phyloP scores from a whole-genome alignment of 2,329 filamentous ascomycete species.

The Xylariaceae sp. region DNA sequence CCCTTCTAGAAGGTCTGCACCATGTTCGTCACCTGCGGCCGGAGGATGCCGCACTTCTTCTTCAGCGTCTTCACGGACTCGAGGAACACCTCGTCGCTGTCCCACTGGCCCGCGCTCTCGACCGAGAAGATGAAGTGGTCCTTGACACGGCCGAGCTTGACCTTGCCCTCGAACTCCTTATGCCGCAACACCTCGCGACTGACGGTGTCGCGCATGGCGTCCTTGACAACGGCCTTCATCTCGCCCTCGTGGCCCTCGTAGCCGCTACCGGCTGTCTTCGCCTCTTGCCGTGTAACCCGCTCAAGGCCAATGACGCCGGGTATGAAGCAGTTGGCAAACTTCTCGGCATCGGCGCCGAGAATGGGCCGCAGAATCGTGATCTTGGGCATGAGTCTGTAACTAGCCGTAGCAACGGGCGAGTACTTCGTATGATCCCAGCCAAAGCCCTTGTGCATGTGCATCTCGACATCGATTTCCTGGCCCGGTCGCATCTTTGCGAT shows the following conservation, averaged over 20 bases:
- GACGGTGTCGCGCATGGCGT: conserved; percentile 92
- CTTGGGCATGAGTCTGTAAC: conserved; percentile 82
- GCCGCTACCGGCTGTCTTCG: conserved; percentile 51
- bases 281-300: conserved; percentile 63
- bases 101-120: conserved; percentile 92
- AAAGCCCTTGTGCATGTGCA: conserved; percentile 93
- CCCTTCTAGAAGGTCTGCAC: conserved; percentile 34
- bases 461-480: conserved; percentile 77
- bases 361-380: conserved; percentile 84
- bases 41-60: conserved; percentile 71
- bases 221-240: conserved; percentile 77
- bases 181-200: conserved; percentile 89
- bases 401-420: conserved; percentile 90
- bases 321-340: conserved; percentile 88
- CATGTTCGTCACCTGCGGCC: conserved; percentile 65
- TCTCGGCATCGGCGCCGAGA: conserved; percentile 76
- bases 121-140: conserved; percentile 98
- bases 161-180: conserved; percentile 89
- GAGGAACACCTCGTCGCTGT: conserved; percentile 88
- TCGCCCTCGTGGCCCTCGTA: conserved; percentile 74
- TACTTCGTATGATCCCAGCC: conserved; percentile 96
- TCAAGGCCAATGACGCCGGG: conserved; percentile 79
- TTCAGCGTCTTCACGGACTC: conserved; percentile 82
- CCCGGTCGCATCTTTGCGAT: conserved; percentile 90
- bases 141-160: conserved; percentile 80